These are phyloP conservation scores for Tagetes patula DNA, from an alignment of 129 eudicot genomes.

Conservation along the genomic window DNA sequence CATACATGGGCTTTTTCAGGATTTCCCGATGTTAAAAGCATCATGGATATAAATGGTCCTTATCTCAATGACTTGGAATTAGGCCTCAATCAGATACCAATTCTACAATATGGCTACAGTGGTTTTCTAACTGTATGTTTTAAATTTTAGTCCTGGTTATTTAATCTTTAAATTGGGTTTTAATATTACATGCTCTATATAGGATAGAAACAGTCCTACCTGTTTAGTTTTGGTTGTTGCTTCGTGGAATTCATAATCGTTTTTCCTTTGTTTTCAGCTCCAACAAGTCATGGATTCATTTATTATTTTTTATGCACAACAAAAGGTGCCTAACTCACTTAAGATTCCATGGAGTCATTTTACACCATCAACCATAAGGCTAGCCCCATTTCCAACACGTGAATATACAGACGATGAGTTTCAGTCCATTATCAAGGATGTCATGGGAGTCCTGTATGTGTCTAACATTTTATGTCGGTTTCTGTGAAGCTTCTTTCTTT, in stretches of 20 bases:
- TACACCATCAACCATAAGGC: slow-evolving; percentile 81
- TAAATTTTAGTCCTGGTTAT: slow-evolving; percentile 13
- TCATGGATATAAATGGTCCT: slow-evolving; percentile 95
- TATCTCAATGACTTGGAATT: slow-evolving; percentile 90
- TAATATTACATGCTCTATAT: background rate
- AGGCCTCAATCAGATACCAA: slow-evolving; percentile 78
- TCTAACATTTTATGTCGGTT: slow-evolving; percentile 12
- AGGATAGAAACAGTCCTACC: slow-evolving; percentile 3
- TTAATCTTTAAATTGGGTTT: slow-evolving; percentile 2
- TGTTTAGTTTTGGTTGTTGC: slow-evolving; percentile 20
- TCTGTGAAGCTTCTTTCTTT: slow-evolving; percentile 11
- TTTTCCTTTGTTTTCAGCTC: slow-evolving; percentile 52
- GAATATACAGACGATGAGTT: slow-evolving; percentile 99
- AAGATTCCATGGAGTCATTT: slow-evolving; percentile 61
- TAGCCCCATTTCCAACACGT: slow-evolving; percentile 99
- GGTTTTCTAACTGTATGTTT: slow-evolving; percentile 91
- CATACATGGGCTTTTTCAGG: slow-evolving; percentile 99
- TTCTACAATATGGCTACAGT: slow-evolving; percentile 92
- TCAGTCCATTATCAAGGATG: slow-evolving; percentile 90
- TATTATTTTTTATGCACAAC: slow-evolving; percentile 78
- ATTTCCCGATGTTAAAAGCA: slow-evolving; percentile 87
- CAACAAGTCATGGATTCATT: slow-evolving; percentile 96
- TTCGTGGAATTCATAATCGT: slow-evolving; percentile 12
- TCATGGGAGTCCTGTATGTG: slow-evolving; percentile 98
- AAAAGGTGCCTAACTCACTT: slow-evolving; percentile 36